phyloP scores from a whole-genome alignment of 305 asterid species.

The Fraxinus baroniana region DNA sequence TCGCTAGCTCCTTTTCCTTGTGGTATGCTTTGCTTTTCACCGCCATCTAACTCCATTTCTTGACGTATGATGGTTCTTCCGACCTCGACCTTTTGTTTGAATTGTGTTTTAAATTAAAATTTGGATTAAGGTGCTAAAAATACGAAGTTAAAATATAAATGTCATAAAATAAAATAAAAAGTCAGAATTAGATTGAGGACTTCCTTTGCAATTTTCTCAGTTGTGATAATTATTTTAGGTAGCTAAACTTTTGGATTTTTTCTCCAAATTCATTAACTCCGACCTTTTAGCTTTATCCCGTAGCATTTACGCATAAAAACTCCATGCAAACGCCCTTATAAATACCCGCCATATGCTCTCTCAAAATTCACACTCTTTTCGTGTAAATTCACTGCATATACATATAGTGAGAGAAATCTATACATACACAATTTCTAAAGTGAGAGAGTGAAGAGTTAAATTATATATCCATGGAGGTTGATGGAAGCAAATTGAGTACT shows the following conservation, averaged over 20 bases:
- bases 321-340: slow-evolving; percentile 8
- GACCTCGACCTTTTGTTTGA: not conserved
- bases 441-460: not conserved
- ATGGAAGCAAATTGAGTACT: slow-evolving; percentile 18
- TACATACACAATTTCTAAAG: not conserved
- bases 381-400: not conserved
- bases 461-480: slow-evolving; percentile 33
- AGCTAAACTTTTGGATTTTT: not conserved
- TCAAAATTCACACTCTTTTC: not conserved
- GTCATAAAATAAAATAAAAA: not conserved
- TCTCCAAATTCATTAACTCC: not conserved
- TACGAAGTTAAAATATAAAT: not conserved
- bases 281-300: not conserved
- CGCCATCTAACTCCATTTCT: too few species aligned
- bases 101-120: not conserved
- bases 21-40: too few species aligned
- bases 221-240: not conserved
- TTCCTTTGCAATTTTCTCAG: not conserved
- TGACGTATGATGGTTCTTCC: too few species aligned
- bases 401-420: not conserved
- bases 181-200: not conserved
- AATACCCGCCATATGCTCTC: not conserved
- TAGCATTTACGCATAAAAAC: not conserved
- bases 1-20: too few species aligned
- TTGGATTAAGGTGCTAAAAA: not conserved